Conservation (phyloP, 805 yeast species). For the Metschnikowia kofuensis region DNA sequence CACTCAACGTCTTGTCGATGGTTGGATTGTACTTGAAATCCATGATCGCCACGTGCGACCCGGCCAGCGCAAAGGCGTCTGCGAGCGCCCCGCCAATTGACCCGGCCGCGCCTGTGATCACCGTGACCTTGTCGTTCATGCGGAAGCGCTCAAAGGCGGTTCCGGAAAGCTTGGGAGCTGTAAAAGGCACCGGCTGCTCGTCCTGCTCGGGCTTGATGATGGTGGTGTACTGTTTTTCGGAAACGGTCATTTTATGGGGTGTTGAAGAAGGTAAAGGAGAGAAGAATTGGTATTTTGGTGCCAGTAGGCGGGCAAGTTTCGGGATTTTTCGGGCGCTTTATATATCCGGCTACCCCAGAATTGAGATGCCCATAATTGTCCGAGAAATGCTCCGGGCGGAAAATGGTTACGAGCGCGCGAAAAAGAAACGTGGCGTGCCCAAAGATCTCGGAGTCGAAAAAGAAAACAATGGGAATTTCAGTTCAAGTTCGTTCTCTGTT, state of each 20-base stretch:
- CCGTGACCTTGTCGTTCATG: conserved; percentile 25
- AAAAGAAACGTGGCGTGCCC: background rate
- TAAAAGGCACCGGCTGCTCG: conserved; percentile 14
- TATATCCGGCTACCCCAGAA: conserved; percentile 1
- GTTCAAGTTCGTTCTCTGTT: too few species aligned
- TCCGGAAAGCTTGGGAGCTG: conserved; percentile 15
- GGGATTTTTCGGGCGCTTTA: background rate
- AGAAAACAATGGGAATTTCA: too few species aligned
- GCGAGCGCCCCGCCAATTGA: conserved; percentile 31
- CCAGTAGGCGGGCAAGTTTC: too few species aligned
- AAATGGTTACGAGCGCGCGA: background rate
- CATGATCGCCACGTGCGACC: conserved; percentile 50
- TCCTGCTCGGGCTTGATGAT: conserved; percentile 20
- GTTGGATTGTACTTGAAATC: conserved; percentile 35
- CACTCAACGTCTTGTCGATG: conserved; percentile 24
- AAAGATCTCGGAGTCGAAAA: background rate
- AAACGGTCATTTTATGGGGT: background rate
- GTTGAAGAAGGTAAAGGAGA: background rate
- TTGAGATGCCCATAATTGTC: background rate
- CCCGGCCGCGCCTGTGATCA: conserved; percentile 31
- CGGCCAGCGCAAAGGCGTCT: conserved; percentile 51
- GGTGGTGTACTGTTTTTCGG: conserved; percentile 12
- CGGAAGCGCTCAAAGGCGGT: conserved; percentile 17
- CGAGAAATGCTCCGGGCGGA: background rate
- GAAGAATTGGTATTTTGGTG: background rate